phyloP scores from a whole-genome alignment of 768 basidiomycete species.

The Boletus insuetus region DNA sequence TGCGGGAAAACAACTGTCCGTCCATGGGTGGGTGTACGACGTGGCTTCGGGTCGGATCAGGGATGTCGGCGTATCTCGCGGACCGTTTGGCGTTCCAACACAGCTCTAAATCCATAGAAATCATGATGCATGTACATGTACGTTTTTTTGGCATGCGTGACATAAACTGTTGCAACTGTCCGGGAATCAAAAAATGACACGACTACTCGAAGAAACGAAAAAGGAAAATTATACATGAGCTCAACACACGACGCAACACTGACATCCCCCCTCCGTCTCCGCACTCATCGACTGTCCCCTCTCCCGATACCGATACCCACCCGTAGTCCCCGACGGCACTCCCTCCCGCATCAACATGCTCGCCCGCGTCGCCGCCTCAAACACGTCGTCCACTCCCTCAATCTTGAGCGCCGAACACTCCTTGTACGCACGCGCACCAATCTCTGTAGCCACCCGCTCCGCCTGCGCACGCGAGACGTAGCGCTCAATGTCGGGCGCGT shows the following conservation, averaged over 20 bases:
- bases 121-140: background rate
- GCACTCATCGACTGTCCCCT: slow-evolving; percentile 37
- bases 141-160: background rate
- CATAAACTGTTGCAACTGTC: slow-evolving; percentile 11
- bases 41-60: slow-evolving; percentile 54
- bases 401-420: slow-evolving; percentile 91
- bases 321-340: slow-evolving; percentile 54
- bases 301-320: slow-evolving; percentile 47
- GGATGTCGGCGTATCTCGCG: slow-evolving; percentile 51
- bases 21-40: slow-evolving; percentile 79
- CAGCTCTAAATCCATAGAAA: no score
- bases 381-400: slow-evolving; percentile 94
- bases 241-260: slow-evolving; percentile 72
- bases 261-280: slow-evolving; percentile 43
- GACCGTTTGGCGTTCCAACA: background rate
- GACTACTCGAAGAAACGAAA: background rate
- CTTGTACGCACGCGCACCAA: slow-evolving; percentile 92
- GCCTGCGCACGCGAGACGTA: slow-evolving; percentile 80
- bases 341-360: slow-evolving; percentile 95
- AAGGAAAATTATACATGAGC: no score
- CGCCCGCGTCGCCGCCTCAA: slow-evolving; percentile 94
- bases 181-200: slow-evolving; percentile 6
- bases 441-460: slow-evolving; percentile 74
- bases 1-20: slow-evolving; percentile 40
- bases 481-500: slow-evolving; percentile 44